Conservation (phyloP, 2,329 filamentous ascomycete species). For the Chrysosphaeria jannelii region DNA sequence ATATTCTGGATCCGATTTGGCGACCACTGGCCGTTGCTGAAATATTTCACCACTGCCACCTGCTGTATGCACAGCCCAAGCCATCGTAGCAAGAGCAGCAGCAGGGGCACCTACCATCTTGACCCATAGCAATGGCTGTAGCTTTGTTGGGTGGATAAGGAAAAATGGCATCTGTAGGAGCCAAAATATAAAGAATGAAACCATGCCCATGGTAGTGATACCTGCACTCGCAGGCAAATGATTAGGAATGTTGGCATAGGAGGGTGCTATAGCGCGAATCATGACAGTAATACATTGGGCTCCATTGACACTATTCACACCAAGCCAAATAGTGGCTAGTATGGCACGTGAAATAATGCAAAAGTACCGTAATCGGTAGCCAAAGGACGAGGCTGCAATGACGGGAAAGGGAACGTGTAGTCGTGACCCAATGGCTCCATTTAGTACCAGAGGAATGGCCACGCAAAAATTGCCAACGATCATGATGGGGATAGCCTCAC, state of each 20-base stretch:
- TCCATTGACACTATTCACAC: constrained; percentile 17
- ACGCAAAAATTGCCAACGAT: constrained; percentile 29
- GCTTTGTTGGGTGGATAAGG: constrained; percentile 5
- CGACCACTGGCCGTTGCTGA: constrained; percentile 7
- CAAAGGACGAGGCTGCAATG: constrained; percentile 14
- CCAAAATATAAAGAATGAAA: constrained; percentile 12
- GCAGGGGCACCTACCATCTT: constrained; percentile 21
- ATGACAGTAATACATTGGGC: constrained; percentile 6
- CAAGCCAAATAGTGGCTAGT: constrained; percentile 12
- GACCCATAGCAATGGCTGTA: constrained; percentile 13
- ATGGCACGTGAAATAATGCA: constrained; percentile 12
- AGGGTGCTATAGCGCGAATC: constrained; percentile 9
- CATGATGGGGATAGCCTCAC: constrained; percentile 19
- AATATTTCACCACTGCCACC: constrained; percentile 16
- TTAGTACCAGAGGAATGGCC: constrained; percentile 19
- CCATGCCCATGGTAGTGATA: constrained; percentile 11
- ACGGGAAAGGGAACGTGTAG: constrained; percentile 18
- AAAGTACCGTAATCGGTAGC: constrained; percentile 15
- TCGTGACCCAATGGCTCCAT: constrained; percentile 15
- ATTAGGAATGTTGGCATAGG: constrained; percentile 9
- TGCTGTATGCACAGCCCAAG: constrained; percentile 28
- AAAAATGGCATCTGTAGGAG: constrained; percentile 8
- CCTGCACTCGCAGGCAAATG: constrained; percentile 10
- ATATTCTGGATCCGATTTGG: constrained; percentile 17
- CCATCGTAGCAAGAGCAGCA: constrained; percentile 29